These are phyloP conservation scores for Diaporthe sp. DNA, from an alignment of 2,329 filamentous ascomycete species.

Conservation along the genomic window DNA sequence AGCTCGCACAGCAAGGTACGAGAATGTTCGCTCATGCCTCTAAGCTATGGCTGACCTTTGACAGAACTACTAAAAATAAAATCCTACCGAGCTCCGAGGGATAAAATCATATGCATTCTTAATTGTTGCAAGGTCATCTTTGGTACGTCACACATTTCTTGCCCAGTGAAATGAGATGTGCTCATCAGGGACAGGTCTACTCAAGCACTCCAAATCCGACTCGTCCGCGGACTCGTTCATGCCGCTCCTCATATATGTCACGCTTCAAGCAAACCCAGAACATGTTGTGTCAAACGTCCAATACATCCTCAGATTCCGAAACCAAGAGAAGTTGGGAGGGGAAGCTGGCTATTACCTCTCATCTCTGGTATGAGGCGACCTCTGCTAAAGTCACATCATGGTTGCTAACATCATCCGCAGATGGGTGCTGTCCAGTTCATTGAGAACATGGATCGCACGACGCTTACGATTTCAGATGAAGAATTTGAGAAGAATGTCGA, in stretches of 20 bases:
- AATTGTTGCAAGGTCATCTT: conserved; percentile 99
- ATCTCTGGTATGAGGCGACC: conserved; percentile 74
- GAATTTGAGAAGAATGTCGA: conserved; percentile 98
- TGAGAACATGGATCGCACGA: conserved; percentile 95
- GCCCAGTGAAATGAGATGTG: not conserved
- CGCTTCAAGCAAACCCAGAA: conserved; percentile 93
- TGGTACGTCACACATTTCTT: conserved; percentile 66
- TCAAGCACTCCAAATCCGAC: conserved; percentile 93
- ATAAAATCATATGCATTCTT: conserved; percentile 98
- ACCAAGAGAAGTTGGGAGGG: conserved; percentile 97
- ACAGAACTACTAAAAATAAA: conserved; percentile 95
- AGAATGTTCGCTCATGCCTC: conserved; percentile 51
- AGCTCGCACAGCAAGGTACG: conserved; percentile 85
- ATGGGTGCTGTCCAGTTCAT: conserved; percentile 97
- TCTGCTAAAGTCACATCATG: not conserved
- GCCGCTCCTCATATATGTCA: conserved; percentile 94
- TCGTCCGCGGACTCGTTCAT: conserved; percentile 97
- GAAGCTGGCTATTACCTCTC: conserved; percentile 99
- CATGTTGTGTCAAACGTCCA: conserved; percentile 98
- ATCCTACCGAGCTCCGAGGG: conserved; percentile 94
- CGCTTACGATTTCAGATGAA: conserved; percentile 91
- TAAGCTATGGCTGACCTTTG: conserved; percentile 46
- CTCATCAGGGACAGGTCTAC: conserved; percentile 69
- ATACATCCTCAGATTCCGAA: conserved; percentile 96
- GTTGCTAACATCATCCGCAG: conserved; percentile 53